phyloP scores from a whole-genome alignment of 2,329 filamentous ascomycete species.

The Monosporascus sp. region DNA sequence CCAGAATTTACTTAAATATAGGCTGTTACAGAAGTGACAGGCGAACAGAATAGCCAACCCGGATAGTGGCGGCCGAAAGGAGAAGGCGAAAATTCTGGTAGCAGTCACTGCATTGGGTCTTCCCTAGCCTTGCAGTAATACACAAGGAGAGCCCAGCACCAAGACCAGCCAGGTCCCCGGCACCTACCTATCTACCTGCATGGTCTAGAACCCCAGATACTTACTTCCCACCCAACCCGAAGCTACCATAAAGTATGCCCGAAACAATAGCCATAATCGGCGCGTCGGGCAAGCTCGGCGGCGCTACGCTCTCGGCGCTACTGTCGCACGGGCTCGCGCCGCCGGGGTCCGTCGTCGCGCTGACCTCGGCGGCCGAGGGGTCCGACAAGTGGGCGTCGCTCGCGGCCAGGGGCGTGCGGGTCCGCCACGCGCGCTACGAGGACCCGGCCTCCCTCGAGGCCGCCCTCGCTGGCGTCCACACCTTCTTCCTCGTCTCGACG shows the following conservation, averaged over 20 bases:
- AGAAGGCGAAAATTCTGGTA: too few species aligned
- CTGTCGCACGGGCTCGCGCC: conserved; percentile 29
- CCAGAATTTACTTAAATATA: too few species aligned
- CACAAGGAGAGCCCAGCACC: too few species aligned
- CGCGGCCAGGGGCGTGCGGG: conserved; percentile 36
- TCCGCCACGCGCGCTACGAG: conserved; percentile 49
- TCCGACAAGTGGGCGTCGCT: conserved; percentile 34
- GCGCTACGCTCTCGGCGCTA: conserved; percentile 45
- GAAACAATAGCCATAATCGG: conserved; percentile 42
- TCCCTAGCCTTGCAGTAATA: too few species aligned
- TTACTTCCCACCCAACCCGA: not conserved
- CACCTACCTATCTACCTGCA: too few species aligned
- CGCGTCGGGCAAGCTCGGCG: conserved; percentile 47
- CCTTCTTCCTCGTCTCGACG: conserved; percentile 49
- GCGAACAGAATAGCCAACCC: too few species aligned
- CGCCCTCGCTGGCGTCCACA: conserved; percentile 44
- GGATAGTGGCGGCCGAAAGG: too few species aligned
- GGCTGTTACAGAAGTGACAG: too few species aligned
- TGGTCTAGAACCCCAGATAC: not conserved
- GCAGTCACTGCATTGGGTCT: too few species aligned
- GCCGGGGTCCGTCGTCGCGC: conserved; percentile 19
- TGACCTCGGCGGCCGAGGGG: conserved; percentile 37
- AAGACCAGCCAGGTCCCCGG: too few species aligned
- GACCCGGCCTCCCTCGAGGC: conserved; percentile 35
- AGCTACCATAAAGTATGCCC: conserved; percentile 4